Evolutionary conservation across 2,329 filamentous ascomycete species (phyloP).

Genomic region (Scedosporium aurantiacum): DNA sequence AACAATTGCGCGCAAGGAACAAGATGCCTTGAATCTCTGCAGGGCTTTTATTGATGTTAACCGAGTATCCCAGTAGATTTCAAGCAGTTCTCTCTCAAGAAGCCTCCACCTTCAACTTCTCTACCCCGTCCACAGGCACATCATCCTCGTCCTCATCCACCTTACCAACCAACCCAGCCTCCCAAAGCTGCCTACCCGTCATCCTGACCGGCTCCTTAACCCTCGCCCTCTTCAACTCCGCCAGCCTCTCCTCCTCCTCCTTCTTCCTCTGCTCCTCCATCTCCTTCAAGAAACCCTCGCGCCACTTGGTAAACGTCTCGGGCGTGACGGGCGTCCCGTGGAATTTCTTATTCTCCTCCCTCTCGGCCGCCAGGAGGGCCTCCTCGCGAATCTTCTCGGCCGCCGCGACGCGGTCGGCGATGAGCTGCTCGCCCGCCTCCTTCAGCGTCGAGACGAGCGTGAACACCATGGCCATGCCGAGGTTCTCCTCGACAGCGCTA

Average conservation of each 20-base stretch:
- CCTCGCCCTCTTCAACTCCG: slow-evolving; percentile 71
- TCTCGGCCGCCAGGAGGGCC: slow-evolving; percentile 50
- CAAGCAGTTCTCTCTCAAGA: not conserved
- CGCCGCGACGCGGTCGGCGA: slow-evolving; percentile 60
- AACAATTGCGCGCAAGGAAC: not conserved
- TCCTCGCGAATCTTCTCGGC: slow-evolving; percentile 48
- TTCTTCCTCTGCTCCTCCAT: slow-evolving; percentile 60
- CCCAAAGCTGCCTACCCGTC: slow-evolving; percentile 68
- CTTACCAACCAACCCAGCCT: slow-evolving; percentile 59
- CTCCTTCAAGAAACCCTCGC: slow-evolving; percentile 65
- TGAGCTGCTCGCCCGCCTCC: slow-evolving; percentile 78
- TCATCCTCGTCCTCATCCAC: slow-evolving; percentile 54
- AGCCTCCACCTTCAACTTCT: slow-evolving; percentile 61
- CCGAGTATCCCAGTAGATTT: not conserved
- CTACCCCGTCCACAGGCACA: slow-evolving; percentile 47
- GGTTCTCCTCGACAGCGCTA: slow-evolving; percentile 75
- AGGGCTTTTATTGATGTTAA: not conserved
- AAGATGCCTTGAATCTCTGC: not conserved
- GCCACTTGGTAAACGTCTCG: slow-evolving; percentile 77
- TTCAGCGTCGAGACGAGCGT: slow-evolving; percentile 80
- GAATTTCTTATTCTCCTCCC: slow-evolving; percentile 94
- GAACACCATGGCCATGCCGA: slow-evolving; percentile 98
- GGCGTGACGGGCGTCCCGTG: slow-evolving; percentile 81
- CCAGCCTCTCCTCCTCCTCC: slow-evolving; percentile 66
- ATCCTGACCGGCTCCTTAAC: slow-evolving; percentile 64